Base-by-base conservation (phyloP, 2,329 filamentous ascomycete species). In the Sclerotinia minor region DNA sequence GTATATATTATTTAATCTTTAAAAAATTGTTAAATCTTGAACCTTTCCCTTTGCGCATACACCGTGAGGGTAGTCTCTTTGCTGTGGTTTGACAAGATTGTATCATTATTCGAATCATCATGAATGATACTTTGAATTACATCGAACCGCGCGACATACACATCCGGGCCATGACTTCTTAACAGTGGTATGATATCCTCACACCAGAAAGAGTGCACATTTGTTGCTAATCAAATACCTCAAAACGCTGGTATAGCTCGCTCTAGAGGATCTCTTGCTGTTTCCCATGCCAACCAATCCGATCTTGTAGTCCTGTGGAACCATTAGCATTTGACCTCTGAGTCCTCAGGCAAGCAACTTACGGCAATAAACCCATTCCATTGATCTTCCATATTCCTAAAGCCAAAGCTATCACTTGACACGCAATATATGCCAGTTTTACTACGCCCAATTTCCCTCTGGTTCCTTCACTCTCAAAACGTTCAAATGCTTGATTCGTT, bases 381-480 rank as follows among this genome's bases (percentile, higher is more conserved):
- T 98, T 97, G 38, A 99, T 88, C 80, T 99, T 99, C 92, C 93
- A 99, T 64, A 99, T 83, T 3, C 95, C 95, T 76, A 99, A 81
- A 0, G 84, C 93, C 74, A 99, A 79, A 64, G 94, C 90, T 67
- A 95, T 79, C 71, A 96, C 78, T 79, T 99, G 96, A 85, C 94
- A 95, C 7, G 87, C 83, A 54, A 99, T 85, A 78, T 96, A 99
- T 6, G 93, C 90, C 63, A 90, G 79, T 84, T 99, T 99, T 67
- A 95, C 93, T 73, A 89, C 85, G 68, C 96, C 78, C 74, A 98
- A 84, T 77, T 92, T 87, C 50, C 80, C 82, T 71, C 85, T 86
- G 73, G 92, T 97, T 45, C 86, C 87, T 65, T 92, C 89, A 26
- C 92, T 94, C 79, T 97, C 92, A 79, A 96, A 96, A 70, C 90